phyloP scores from a whole-genome alignment of 768 basidiomycete genomes.

The Chalciporus piperatus region DNA sequence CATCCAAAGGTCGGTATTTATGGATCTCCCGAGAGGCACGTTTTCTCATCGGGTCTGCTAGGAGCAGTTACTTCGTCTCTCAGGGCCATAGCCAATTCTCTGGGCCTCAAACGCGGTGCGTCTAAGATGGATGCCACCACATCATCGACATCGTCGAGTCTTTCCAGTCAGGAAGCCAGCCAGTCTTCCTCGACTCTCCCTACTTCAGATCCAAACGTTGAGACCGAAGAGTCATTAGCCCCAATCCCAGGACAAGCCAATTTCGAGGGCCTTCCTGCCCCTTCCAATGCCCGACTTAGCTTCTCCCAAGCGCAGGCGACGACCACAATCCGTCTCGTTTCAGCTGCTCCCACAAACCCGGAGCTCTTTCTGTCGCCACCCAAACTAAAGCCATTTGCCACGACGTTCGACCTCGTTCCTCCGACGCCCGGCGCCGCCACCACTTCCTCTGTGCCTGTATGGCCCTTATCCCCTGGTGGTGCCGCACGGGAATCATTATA shows the following conservation, averaged over 20 bases:
- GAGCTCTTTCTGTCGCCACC: slow-evolving; percentile 47
- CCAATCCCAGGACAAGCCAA: slow-evolving; percentile 61
- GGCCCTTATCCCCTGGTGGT: slow-evolving; percentile 40
- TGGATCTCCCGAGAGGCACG: not conserved
- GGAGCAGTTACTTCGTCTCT: slow-evolving; percentile 71
- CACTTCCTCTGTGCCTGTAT: slow-evolving; percentile 28
- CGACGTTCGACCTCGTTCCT: slow-evolving; percentile 65
- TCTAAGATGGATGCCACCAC: slow-evolving; percentile 10
- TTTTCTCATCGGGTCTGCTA: slow-evolving; percentile 25
- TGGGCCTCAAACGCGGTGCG: slow-evolving; percentile 59
- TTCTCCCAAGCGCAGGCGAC: slow-evolving; percentile 47
- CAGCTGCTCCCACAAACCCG: slow-evolving; percentile 20
- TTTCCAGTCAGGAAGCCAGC: slow-evolving; percentile 15
- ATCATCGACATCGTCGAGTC: slow-evolving; percentile 31
- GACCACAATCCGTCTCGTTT: slow-evolving; percentile 49
- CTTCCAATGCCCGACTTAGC: slow-evolving; percentile 58
- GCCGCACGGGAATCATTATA: slow-evolving; percentile 33
- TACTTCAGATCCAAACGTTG: slow-evolving; percentile 23
- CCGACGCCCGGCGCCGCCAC: slow-evolving; percentile 44
- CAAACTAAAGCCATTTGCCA: slow-evolving; percentile 60
- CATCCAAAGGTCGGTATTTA: slow-evolving; percentile 55
- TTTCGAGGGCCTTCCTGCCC: slow-evolving; percentile 61
- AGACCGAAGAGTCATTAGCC: slow-evolving; percentile 24
- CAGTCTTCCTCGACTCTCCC: slow-evolving; percentile 29
- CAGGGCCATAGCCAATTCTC: slow-evolving; percentile 70